Evolutionary conservation across 2,329 filamentous ascomycete genomes (phyloP).

Genomic region (Pseudogymnoascus sp.): DNA sequence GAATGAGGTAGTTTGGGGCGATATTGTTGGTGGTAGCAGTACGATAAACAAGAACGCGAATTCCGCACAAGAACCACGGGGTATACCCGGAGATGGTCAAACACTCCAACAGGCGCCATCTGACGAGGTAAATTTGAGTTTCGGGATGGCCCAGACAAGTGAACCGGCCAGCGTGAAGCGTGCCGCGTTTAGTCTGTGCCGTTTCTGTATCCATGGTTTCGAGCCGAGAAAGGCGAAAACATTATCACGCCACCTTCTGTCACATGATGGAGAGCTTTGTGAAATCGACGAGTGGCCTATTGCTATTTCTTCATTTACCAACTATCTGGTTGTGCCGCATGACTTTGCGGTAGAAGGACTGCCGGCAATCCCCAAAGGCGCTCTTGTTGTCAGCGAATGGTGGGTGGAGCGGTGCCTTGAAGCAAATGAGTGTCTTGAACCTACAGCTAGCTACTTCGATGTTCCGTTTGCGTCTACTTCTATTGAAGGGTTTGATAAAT

Average conservation of each 20-base stretch:
- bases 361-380: constrained; percentile 26
- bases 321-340: constrained; percentile 38
- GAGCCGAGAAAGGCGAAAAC: constrained; percentile 32
- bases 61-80: background rate
- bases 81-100: background rate
- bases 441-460: constrained; percentile 64
- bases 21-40: constrained; percentile 58
- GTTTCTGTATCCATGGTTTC: constrained; percentile 38
- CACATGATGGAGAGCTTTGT: constrained; percentile 30
- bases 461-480: constrained; percentile 67
- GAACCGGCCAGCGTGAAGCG: constrained; percentile 11
- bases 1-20: constrained; percentile 79
- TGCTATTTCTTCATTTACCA: background rate
- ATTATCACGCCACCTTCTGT: constrained; percentile 29
- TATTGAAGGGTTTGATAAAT: constrained; percentile 59
- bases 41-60: constrained; percentile 6
- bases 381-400: constrained; percentile 69
- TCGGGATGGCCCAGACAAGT: background rate
- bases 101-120: background rate
- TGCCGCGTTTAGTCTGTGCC: constrained; percentile 34
- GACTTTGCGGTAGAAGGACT: constrained; percentile 31
- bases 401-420: constrained; percentile 88
- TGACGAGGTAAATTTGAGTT: background rate
- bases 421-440: constrained; percentile 63
- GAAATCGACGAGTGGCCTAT: constrained; percentile 19